Percentiles rank a stretch among this genome's conserved stretches.
These are phyloP conservation scores for Bacterosira constricta DNA, from an alignment of 108 stramenopile species.

Conservation along the genomic window DNA sequence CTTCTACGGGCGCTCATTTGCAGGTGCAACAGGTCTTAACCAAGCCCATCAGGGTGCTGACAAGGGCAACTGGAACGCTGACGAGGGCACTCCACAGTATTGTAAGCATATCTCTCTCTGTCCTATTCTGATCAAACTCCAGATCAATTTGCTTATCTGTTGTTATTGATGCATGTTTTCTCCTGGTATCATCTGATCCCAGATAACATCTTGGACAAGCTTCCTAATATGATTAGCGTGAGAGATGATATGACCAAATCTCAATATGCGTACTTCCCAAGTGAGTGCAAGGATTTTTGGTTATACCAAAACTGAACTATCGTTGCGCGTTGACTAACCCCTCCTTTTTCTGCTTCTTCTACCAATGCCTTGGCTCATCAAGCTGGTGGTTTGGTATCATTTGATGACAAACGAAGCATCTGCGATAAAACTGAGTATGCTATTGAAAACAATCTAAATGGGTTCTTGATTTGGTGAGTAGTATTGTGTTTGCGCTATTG, in stretches of 20 bases:
- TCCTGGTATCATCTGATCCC: too few relatives aligned
- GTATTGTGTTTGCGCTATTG: background rate
- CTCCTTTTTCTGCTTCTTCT: too few relatives aligned
- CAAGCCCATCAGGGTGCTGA: slow-evolving; percentile 41
- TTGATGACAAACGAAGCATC: slow-evolving; percentile 33
- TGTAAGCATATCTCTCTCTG: background rate
- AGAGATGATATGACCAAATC: slow-evolving; percentile 42
- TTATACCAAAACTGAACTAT: too few relatives aligned
- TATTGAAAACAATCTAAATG: slow-evolving; percentile 24
- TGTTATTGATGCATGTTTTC: slow-evolving; percentile 14
- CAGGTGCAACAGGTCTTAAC: slow-evolving; percentile 34
- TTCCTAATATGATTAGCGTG: slow-evolving; percentile 35
- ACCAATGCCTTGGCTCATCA: too few relatives aligned
- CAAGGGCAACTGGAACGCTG: slow-evolving; percentile 18
- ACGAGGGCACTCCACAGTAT: slow-evolving; percentile 27
- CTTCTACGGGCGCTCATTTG: slow-evolving; percentile 40
- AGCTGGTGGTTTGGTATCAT: slow-evolving; percentile 32
- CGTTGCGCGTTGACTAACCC: too few relatives aligned
- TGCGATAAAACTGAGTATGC: slow-evolving; percentile 40
- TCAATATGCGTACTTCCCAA: slow-evolving; percentile 41
- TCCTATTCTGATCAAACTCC: background rate
- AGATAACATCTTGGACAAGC: slow-evolving; percentile 35
- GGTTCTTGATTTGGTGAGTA: slow-evolving; percentile 23
- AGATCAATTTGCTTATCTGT: background rate
- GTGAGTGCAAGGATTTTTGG: too few relatives aligned